These are phyloP conservation scores for Rhododendron kiyosumense DNA, from an alignment of 148 eudicot species.

Conservation along the genomic window DNA sequence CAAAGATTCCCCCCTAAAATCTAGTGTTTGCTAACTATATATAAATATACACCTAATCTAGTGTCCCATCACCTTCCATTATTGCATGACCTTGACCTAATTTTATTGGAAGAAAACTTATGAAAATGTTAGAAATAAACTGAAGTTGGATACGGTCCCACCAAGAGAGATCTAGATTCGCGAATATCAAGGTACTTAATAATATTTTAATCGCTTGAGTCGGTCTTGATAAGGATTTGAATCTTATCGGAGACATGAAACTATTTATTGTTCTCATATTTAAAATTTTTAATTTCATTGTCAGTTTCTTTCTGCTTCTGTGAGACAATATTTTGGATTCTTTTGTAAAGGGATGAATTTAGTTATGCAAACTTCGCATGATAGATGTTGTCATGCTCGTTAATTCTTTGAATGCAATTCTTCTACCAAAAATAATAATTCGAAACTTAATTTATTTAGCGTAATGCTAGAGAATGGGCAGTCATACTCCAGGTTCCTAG, in stretches of 20 bases:
- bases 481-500: neutral
- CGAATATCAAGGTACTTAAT: neutral
- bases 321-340: neutral
- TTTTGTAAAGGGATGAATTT: neutral
- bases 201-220: neutral
- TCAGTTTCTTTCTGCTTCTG: neutral
- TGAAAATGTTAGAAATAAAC: neutral
- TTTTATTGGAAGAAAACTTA: neutral
- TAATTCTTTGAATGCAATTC: neutral
- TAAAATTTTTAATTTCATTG: neutral
- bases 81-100: neutral
- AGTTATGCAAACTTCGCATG: neutral
- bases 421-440: neutral
- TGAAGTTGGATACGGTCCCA: neutral
- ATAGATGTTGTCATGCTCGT: neutral
- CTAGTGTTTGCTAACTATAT: neutral
- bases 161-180: neutral
- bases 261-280: neutral
- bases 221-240: neutral
- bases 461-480: neutral
- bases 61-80: neutral
- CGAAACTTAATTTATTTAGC: neutral
- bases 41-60: neutral
- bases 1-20: constrained; percentile 11
- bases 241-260: neutral